Percentiles rank a stretch among this genome's conserved stretches.
These are phyloP conservation scores for Aspergillus sclerotioniger DNA, from an alignment of 495 filamentous ascomycete genomes.

Conservation along the genomic window DNA sequence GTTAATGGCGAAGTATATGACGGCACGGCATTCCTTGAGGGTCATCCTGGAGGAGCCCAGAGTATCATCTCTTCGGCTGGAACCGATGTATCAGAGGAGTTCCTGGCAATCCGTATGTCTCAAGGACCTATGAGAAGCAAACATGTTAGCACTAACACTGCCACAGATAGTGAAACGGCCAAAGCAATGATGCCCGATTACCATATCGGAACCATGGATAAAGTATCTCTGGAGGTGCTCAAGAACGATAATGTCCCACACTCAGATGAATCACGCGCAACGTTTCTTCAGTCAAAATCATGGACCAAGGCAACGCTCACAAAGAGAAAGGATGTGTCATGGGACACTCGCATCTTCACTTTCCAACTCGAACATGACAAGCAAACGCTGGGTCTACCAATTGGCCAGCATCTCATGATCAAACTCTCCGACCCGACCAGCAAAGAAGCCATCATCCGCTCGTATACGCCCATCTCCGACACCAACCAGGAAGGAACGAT, in stretches of 20 bases:
- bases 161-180: slow-evolving; percentile 81
- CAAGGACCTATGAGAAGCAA: not conserved
- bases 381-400: slow-evolving; percentile 75
- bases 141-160: slow-evolving; percentile 5
- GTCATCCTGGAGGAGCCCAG: slow-evolving; percentile 84
- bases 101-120: slow-evolving; percentile 84
- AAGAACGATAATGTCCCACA: slow-evolving; percentile 25
- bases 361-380: slow-evolving; percentile 73
- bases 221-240: slow-evolving; percentile 54
- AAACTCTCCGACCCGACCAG: slow-evolving; percentile 65
- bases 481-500: slow-evolving; percentile 58
- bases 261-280: slow-evolving; percentile 43
- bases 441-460: slow-evolving; percentile 73
- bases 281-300: slow-evolving; percentile 67
- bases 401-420: slow-evolving; percentile 89
- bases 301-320: slow-evolving; percentile 72
- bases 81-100: slow-evolving; percentile 87
- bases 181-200: slow-evolving; percentile 89
- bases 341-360: slow-evolving; percentile 80
- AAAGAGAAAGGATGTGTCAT: slow-evolving; percentile 64
- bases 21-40: slow-evolving; percentile 78
- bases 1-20: slow-evolving; percentile 92
- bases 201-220: slow-evolving; percentile 77
- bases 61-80: slow-evolving; percentile 85
- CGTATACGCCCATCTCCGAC: slow-evolving; percentile 85